Conservation (phyloP, 768 basidiomycete genomes). For the Crucibulum laeve region DNA sequence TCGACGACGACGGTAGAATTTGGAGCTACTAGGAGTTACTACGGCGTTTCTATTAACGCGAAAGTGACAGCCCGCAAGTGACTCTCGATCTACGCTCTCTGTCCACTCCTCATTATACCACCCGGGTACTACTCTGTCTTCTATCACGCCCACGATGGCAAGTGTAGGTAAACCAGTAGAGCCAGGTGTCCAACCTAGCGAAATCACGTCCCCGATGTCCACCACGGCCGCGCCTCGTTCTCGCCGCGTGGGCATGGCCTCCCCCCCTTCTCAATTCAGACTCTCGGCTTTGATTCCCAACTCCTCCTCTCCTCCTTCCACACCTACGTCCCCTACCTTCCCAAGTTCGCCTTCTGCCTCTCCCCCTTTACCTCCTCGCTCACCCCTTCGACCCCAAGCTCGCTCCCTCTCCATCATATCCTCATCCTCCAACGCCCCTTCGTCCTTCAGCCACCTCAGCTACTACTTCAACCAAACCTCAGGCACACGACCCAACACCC, state of each 20-base stretch:
- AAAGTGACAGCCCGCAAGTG: neutral
- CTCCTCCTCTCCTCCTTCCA: constrained; percentile 18
- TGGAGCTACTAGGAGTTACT: too few species aligned
- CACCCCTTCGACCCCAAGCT: constrained; percentile 28
- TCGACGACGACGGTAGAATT: too few species aligned
- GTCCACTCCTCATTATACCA: too few species aligned
- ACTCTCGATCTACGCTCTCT: too few species aligned
- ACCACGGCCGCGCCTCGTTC: constrained; percentile 29
- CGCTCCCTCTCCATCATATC: constrained; percentile 17
- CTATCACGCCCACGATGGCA: neutral
- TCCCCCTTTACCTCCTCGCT: constrained; percentile 28
- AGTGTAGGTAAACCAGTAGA: neutral
- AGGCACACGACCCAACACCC: constrained; percentile 13
- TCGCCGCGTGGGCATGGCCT: constrained; percentile 39
- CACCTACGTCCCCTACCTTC: constrained; percentile 13
- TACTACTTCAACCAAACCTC: constrained; percentile 6
- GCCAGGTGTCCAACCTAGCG: too few species aligned
- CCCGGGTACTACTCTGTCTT: neutral
- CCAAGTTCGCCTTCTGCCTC: constrained; percentile 19
- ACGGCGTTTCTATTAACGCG: neutral
- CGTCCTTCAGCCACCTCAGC: constrained; percentile 5
- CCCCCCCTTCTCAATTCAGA: constrained; percentile 28
- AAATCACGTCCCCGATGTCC: neutral
- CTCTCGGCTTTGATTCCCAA: constrained; percentile 14
- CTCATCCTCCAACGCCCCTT: constrained; percentile 10